A percentile compares a stretch with the other conserved stretches of the same genome.
Evolutionary conservation across 1,284 basidiomycete species (phyloP).

Genomic region (Lignosus rhinocerotis): DNA sequence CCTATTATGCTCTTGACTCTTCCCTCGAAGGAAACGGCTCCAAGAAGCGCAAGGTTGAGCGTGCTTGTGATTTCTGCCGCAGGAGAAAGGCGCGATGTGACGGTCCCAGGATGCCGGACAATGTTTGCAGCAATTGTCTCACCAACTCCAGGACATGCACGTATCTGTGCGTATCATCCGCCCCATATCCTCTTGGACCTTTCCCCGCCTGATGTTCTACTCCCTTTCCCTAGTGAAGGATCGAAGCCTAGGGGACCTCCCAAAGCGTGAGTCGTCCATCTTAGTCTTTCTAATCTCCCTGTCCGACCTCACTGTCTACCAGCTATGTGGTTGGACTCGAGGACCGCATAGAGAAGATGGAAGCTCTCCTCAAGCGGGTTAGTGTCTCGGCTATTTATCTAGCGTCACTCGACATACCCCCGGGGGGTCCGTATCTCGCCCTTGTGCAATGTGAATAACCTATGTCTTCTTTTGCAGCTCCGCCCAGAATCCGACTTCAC

Average conservation of each 20-base stretch:
- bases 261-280: constrained; percentile 62
- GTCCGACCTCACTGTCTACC: constrained; percentile 13
- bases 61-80: constrained; percentile 73
- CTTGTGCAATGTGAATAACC: neutral
- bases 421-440: neutral
- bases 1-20: constrained; percentile 28
- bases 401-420: neutral
- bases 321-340: constrained; percentile 80
- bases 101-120: constrained; percentile 58
- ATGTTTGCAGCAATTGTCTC: constrained; percentile 73
- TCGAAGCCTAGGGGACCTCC: constrained; percentile 84
- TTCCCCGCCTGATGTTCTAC: constrained; percentile 5
- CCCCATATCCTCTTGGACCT: neutral
- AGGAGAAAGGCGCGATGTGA: constrained; percentile 71
- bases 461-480: constrained; percentile 43
- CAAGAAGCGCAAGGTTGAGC: constrained; percentile 61
- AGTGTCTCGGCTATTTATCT: constrained; percentile 29
- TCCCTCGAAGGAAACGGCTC: constrained; percentile 23
- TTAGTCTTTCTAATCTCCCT: constrained; percentile 1
- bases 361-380: constrained; percentile 67
- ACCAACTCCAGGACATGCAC: constrained; percentile 68
- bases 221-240: constrained; percentile 50
- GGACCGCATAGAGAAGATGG: constrained; percentile 72
- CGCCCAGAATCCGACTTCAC: constrained; percentile 69
- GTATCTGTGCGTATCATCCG: constrained; percentile 56